Base-by-base conservation (phyloP, 768 basidiomycete species). In the Thelephora aurantiotincta region DNA sequence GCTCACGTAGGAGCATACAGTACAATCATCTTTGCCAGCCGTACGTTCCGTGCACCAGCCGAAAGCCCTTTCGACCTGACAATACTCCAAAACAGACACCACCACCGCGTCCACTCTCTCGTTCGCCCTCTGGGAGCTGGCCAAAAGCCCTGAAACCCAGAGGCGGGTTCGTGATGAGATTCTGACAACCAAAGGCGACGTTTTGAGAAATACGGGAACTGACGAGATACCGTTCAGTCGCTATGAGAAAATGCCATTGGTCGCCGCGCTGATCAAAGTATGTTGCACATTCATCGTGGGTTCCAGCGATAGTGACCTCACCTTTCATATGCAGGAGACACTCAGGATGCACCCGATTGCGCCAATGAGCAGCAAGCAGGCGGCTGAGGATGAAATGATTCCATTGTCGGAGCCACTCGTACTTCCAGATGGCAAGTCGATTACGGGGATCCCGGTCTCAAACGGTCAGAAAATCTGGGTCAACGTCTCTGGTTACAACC, bases 221-320 rank as follows among this genome's bases (percentile, higher is more conserved):
- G 38, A 48, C 16, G 58, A 62, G 14, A 52, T 65, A n/a, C n/a
- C n/a, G n/a, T n/a, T n/a, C n/a, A n/a, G n/a, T n/a, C n/a, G n/a
- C n/a, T n/a, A n/a, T n/a, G 65, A 66, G 33, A 45, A 53, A 16
- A 62, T 68, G 65, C 16, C 55, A 5, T 58, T 56, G 38, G 48
- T 56, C 14, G 55, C 58, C 26, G 64, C 66, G 5, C 52, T 52
- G 1, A 53, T 66, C 45, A 66, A 67, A 58, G 65, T 62, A 14
- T 11, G 49, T 49, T 16, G 3, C 35, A 7, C n/a, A 30, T 12
- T 5, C n/a, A 1, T 16, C 5, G 19, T 37, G 3, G 36, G n/a
- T n/a, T 13, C 19, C 36, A 19, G 14, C 52, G 2, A n/a, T n/a
- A n/a, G n/a, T n/a, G n/a, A n/a, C n/a, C n/a, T n/a, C n/a, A n/a